These are phyloP conservation scores for Chlorophyllum brunneum DNA, from an alignment of 768 basidiomycete species.

Conservation along the genomic window DNA sequence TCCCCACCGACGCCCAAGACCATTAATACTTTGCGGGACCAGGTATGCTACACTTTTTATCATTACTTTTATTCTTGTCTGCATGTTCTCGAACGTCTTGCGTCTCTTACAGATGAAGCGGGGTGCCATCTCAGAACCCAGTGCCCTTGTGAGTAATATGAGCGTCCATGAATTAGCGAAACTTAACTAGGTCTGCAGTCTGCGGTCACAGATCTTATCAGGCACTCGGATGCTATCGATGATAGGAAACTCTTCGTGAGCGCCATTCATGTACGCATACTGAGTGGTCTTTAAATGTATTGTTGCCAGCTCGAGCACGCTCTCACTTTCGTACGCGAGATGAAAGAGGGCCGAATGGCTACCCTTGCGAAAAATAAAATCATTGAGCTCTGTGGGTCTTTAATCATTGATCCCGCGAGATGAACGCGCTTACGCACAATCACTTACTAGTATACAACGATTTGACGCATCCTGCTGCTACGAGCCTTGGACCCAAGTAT, in stretches of 20 bases:
- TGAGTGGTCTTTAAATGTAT: background rate
- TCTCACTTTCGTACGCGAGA: slow-evolving; percentile 55
- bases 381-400: slow-evolving; percentile 52
- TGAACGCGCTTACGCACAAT: background rate
- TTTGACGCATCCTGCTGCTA: slow-evolving; percentile 73
- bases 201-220: slow-evolving; percentile 56
- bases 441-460: slow-evolving; percentile 72
- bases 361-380: slow-evolving; percentile 39
- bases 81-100: background rate
- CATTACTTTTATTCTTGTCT: too few relatives aligned
- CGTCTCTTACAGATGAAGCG: slow-evolving; percentile 37
- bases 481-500: slow-evolving; percentile 58
- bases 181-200: slow-evolving; percentile 32
- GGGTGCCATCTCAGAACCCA: slow-evolving; percentile 31
- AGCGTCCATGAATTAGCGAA: too few relatives aligned
- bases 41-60: too few relatives aligned
- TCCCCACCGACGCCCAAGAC: slow-evolving; percentile 23
- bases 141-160: slow-evolving; percentile 36
- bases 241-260: slow-evolving; percentile 75
- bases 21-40: slow-evolving; percentile 39
- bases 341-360: slow-evolving; percentile 44
- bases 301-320: slow-evolving; percentile 62
- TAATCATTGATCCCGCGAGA: background rate
- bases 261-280: slow-evolving; percentile 6
- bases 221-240: slow-evolving; percentile 60